phyloP scores from a whole-genome alignment of 306 rosid genomes.

The Astragalus glycyphyllos region DNA sequence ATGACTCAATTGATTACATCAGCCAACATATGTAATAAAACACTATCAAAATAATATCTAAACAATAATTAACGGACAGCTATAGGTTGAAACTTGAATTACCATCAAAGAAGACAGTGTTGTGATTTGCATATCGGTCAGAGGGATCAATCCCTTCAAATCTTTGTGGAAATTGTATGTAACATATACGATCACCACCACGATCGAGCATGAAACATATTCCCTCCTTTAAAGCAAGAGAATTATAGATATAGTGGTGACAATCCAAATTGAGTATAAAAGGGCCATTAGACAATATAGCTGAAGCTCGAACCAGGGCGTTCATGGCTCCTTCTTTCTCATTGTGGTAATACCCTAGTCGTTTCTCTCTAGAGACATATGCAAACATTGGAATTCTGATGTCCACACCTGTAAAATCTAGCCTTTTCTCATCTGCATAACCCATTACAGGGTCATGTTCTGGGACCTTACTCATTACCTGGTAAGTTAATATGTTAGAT shows the following conservation, averaged over 20 bases:
- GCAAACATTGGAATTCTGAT: conserved; percentile 84
- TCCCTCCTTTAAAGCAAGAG: conserved; percentile 73
- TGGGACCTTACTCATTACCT: conserved; percentile 70
- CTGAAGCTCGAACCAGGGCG: conserved; percentile 87
- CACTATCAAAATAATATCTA: no score
- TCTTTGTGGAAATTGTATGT: conserved; percentile 86
- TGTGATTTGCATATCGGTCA: conserved; percentile 89
- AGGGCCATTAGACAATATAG: conserved; percentile 78
- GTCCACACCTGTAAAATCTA: conserved; percentile 83
- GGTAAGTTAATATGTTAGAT: background rate
- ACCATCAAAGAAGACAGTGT: conserved; percentile 93
- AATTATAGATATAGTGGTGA: conserved; percentile 78
- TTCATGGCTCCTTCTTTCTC: conserved; percentile 98
- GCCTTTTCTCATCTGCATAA: conserved; percentile 55
- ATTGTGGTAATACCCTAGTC: conserved; percentile 84
- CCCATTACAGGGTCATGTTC: conserved; percentile 74
- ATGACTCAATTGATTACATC: no score
- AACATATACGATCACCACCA: conserved; percentile 84
- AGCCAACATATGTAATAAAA: no score
- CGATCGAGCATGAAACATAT: conserved; percentile 93
- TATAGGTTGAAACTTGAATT: conserved; percentile 11
- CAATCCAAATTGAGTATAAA: conserved; percentile 84
- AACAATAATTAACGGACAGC: background rate
- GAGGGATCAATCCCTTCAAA: conserved; percentile 92
- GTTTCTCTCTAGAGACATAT: conserved; percentile 82